Conservation (phyloP, 441 rosid species). For the Erodium trifolium region DNA sequence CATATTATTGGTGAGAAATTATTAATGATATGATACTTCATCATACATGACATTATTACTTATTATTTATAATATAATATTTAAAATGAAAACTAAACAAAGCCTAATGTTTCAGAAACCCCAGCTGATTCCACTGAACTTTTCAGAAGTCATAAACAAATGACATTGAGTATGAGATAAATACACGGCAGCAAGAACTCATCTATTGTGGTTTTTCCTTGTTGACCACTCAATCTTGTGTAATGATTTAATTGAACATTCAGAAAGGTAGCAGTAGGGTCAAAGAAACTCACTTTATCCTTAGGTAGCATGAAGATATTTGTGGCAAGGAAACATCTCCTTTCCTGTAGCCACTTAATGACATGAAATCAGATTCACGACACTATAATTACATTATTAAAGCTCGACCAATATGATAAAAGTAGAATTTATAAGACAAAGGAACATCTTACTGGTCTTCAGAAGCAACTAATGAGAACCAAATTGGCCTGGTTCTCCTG, state of each 20-base stretch:
- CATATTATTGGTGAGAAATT: too few relatives aligned
- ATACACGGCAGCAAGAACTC: too few relatives aligned
- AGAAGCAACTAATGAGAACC: slow-evolving; percentile 60
- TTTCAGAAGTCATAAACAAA: too few relatives aligned
- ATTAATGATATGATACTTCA: too few relatives aligned
- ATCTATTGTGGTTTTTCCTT: not conserved
- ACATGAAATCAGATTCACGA: slow-evolving; percentile 11
- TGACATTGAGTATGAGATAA: too few relatives aligned
- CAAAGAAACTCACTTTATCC: slow-evolving; percentile 56
- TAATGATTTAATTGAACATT: not conserved
- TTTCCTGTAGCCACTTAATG: slow-evolving; percentile 39
- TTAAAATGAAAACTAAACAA: too few relatives aligned
- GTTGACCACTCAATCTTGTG: not conserved
- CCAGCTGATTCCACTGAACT: too few relatives aligned
- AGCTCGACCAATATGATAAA: not conserved
- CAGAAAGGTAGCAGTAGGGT: slow-evolving; percentile 6
- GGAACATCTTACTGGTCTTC: slow-evolving; percentile 51
- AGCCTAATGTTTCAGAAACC: not conserved
- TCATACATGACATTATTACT: too few relatives aligned
- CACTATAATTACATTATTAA: not conserved
- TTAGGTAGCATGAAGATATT: slow-evolving; percentile 56
- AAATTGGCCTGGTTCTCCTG: slow-evolving; percentile 42
- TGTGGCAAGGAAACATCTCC: slow-evolving; percentile 57
- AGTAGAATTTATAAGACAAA: not conserved
- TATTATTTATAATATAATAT: too few relatives aligned